Conservation (phyloP, 2,329 filamentous ascomycete species). For the Stagonosporopsis rhizophila region DNA sequence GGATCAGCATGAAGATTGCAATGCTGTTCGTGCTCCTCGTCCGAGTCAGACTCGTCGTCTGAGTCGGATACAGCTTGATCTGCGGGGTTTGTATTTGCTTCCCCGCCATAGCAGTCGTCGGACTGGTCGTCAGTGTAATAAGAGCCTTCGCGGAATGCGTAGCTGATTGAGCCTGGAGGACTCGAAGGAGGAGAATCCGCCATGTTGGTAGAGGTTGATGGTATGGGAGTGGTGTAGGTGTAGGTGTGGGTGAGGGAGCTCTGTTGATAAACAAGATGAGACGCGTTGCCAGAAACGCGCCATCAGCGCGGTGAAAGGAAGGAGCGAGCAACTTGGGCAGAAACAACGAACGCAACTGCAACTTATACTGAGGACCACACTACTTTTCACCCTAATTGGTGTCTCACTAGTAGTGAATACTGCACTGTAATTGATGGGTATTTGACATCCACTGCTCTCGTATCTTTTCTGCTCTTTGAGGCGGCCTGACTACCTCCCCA, state of each 20-base stretch:
- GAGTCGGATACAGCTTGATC: background rate
- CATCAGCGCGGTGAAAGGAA: conserved; percentile 1
- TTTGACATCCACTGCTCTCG: background rate
- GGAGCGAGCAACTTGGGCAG: background rate
- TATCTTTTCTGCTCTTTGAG: background rate
- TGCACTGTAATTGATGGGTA: conserved; percentile 10
- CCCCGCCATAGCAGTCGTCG: background rate
- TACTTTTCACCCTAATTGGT: background rate
- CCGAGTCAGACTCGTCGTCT: background rate
- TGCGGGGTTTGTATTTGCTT: background rate
- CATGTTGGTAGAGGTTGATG: background rate
- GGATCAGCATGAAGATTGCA: conserved; percentile 13
- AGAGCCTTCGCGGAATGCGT: conserved; percentile 1
- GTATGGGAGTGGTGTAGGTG: background rate
- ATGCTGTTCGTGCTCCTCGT: conserved; percentile 1
- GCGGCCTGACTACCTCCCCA: background rate
- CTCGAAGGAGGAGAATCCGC: conserved; percentile 1
- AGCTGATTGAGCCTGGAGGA: background rate
- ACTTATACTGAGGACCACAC: background rate
- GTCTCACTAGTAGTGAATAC: background rate
- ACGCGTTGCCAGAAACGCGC: conserved; percentile 10
- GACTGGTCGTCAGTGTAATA: conserved; percentile 5
- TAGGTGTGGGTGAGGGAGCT: background rate
- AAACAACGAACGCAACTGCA: background rate
- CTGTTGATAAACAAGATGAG: background rate